phyloP scores from a whole-genome alignment of 208 protist genomes.

The Wallacemonas sp. region DNA sequence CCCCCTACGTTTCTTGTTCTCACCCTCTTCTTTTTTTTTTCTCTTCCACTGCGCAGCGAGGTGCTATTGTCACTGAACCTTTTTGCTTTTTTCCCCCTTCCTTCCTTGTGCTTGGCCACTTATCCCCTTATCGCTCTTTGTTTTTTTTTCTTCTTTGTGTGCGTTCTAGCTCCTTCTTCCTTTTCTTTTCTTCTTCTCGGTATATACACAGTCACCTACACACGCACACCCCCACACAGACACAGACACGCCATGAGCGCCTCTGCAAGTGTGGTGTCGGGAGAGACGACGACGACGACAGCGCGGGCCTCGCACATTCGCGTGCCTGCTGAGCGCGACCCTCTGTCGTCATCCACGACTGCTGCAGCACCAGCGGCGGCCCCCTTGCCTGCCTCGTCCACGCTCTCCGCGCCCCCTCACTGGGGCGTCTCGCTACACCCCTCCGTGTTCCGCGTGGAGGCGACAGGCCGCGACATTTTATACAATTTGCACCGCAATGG shows the following conservation, averaged over 20 bases:
- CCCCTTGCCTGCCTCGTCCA: neutral
- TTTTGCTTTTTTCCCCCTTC: neutral
- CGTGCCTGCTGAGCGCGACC: neutral
- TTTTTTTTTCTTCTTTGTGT: conserved; percentile 4
- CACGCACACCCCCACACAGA: neutral
- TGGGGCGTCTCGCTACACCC: conserved; percentile 26
- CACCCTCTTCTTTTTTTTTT: conserved; percentile 12
- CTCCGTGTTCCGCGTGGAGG: conserved; percentile 17
- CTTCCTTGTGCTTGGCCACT: conserved; percentile 5
- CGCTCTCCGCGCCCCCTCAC: neutral
- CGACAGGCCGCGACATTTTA: conserved; percentile 16
- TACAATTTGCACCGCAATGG: conserved; percentile 20
- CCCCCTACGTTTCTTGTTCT: too few species aligned
- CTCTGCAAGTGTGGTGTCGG: neutral
- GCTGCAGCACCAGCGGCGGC: neutral
- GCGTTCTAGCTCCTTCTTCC: neutral
- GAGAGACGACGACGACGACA: neutral
- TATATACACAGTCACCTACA: neutral
- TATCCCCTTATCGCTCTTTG: neutral
- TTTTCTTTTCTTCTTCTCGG: neutral
- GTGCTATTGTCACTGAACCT: too few species aligned
- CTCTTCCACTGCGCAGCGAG: too few species aligned
- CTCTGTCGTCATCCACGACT: too few species aligned
- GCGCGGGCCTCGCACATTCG: neutral
- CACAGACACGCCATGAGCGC: conserved; percentile 6